Percentiles rank a stretch among this genome's conserved stretches.
These are phyloP conservation scores for Penicillium odoratum DNA, from an alignment of 495 filamentous ascomycete genomes.

Conservation along the genomic window DNA sequence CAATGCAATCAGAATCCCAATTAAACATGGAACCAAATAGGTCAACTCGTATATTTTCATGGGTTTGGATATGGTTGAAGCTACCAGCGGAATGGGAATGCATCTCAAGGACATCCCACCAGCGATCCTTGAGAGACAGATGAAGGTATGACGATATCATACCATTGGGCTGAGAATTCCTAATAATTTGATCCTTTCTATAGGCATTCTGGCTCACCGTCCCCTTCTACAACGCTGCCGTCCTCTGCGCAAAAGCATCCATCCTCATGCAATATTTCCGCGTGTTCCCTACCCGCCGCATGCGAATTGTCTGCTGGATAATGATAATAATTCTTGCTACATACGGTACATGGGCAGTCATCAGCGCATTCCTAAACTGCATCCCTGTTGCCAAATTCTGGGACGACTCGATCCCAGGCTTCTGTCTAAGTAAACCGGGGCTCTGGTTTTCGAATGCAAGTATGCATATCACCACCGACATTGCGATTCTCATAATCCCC, in stretches of 20 bases:
- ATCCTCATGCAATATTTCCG: conserved; percentile 52
- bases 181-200: background rate
- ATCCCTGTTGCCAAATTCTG: conserved; percentile 50
- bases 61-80: conserved; percentile 41
- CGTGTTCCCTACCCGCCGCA: conserved; percentile 42
- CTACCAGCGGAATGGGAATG: conserved; percentile 44
- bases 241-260: conserved; percentile 53
- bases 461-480: conserved; percentile 54
- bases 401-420: conserved; percentile 31
- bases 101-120: conserved; percentile 38
- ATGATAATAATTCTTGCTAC: conserved; percentile 42
- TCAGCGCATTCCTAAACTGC: conserved; percentile 48
- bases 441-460: conserved; percentile 52
- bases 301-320: conserved; percentile 44
- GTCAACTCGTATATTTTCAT: conserved; percentile 43
- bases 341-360: conserved; percentile 43
- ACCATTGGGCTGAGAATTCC: background rate
- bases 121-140: conserved; percentile 32
- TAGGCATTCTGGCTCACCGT: conserved; percentile 48
- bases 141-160: conserved; percentile 33
- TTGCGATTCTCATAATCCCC: conserved; percentile 53
- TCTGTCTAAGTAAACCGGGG: conserved; percentile 41
- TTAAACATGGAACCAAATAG: conserved; percentile 13
- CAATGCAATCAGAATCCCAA: too few relatives aligned
- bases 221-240: conserved; percentile 48